Evolutionary conservation across 805 yeast species (phyloP).

Genomic region (Candida rishiriensis): DNA sequence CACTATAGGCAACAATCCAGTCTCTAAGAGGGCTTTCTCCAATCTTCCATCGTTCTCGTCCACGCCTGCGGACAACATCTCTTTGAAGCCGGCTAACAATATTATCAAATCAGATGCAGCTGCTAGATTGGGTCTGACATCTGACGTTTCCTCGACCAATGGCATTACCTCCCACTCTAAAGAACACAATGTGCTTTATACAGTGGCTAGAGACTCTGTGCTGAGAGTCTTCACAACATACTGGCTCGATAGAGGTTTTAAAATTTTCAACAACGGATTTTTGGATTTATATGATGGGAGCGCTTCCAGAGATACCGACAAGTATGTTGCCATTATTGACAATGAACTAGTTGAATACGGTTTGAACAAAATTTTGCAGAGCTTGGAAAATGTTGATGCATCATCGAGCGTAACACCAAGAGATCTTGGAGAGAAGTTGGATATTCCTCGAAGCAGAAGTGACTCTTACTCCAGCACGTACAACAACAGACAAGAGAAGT

Average conservation of each 20-base stretch:
- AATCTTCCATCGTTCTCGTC: constrained; percentile 6
- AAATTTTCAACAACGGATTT: constrained; percentile 54
- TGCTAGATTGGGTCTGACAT: neutral
- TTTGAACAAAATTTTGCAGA: constrained; percentile 15
- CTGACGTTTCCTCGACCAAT: constrained; percentile 6
- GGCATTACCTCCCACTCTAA: constrained; percentile 12
- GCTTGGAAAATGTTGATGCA: constrained; percentile 13
- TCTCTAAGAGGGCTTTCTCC: constrained; percentile 1
- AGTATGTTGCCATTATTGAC: constrained; percentile 34
- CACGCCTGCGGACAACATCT: constrained; percentile 9
- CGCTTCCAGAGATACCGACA: constrained; percentile 7
- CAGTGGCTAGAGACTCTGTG: constrained; percentile 54
- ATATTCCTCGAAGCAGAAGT: constrained; percentile 13
- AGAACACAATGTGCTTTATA: constrained; percentile 53
- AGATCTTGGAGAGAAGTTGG: neutral
- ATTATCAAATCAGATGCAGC: constrained; percentile 22
- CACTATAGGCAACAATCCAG: neutral
- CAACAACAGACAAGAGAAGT: constrained; percentile 13
- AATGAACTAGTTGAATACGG: constrained; percentile 31
- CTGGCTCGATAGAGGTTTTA: constrained; percentile 53
- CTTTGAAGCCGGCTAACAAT: constrained; percentile 26
- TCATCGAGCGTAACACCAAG: neutral
- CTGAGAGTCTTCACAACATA: constrained; percentile 68
- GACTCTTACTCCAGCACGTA: constrained; percentile 11
- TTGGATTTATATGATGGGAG: constrained; percentile 28